A percentile compares a stretch with the other conserved stretches of the same genome.
phyloP scores from a whole-genome alignment of 2,329 filamentous ascomycete species.

The Zymoseptoria brevis region DNA sequence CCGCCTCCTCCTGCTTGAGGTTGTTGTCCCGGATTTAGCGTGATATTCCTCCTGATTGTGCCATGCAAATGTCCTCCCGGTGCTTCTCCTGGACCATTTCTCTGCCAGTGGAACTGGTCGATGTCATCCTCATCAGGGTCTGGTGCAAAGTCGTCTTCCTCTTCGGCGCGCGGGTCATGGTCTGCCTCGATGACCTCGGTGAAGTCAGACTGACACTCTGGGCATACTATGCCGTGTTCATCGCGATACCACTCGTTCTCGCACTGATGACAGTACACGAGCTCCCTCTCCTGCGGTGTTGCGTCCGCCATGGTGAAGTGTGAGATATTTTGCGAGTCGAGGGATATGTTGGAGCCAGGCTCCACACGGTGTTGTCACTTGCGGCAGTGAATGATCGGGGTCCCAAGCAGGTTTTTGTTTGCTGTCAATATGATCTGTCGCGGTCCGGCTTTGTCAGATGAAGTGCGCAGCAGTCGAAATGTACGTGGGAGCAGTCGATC shows the following conservation, averaged over 20 bases:
- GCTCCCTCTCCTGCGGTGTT: constrained; percentile 45
- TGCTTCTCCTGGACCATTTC: constrained; percentile 22
- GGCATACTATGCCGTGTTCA: constrained; percentile 62
- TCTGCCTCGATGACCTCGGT: constrained; percentile 63
- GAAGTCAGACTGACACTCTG: constrained; percentile 67
- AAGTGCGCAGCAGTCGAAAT: not conserved
- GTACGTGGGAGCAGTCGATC: too few relatives aligned
- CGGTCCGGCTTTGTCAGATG: not conserved
- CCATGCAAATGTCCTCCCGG: constrained; percentile 26
- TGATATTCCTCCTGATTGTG: constrained; percentile 35
- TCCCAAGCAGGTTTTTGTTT: not conserved
- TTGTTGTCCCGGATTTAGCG: constrained; percentile 11
- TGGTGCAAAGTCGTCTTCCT: constrained; percentile 29
- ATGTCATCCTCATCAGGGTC: constrained; percentile 43
- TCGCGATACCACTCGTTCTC: constrained; percentile 71
- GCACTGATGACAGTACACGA: constrained; percentile 82
- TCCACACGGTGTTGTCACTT: not conserved
- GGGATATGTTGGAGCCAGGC: not conserved
- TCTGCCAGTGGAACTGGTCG: constrained; percentile 25
- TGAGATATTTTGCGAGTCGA: not conserved
- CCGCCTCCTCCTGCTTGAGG: constrained; percentile 16
- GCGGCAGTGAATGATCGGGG: not conserved
- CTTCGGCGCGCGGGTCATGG: constrained; percentile 54
- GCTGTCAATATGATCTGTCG: not conserved
- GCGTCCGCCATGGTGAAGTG: constrained; percentile 4